Evolutionary conservation across 768 basidiomycete genomes (phyloP).

Genomic region (Rossbeevera mucosa): DNA sequence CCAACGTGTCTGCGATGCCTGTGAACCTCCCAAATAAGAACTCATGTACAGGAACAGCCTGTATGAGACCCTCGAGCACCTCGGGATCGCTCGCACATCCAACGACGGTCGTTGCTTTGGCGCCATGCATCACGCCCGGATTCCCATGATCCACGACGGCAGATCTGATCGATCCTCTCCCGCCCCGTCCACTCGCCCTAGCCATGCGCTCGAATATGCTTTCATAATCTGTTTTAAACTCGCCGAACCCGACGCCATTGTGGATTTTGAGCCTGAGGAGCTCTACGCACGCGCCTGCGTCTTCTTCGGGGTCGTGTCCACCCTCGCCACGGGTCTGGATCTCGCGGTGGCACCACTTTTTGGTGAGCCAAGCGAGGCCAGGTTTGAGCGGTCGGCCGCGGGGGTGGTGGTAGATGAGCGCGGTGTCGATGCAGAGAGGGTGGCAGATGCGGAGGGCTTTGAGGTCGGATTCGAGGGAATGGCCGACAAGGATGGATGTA

Average conservation of each 20-base stretch:
- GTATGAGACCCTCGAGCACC: conserved; percentile 64
- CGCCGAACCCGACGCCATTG: conserved; percentile 75
- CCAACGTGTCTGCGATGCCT: conserved; percentile 70
- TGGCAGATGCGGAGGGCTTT: conserved; percentile 84
- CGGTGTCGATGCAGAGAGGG: conserved; percentile 87
- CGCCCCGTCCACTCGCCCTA: conserved; percentile 44
- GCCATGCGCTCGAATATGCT: conserved; percentile 84
- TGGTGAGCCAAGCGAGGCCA: conserved; percentile 93
- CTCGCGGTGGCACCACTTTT: conserved; percentile 86
- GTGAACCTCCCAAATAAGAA: conserved; percentile 84
- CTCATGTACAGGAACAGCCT: conserved; percentile 60
- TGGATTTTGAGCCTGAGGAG: conserved; percentile 78
- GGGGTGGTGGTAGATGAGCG: conserved; percentile 86
- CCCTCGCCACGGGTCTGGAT: conserved; percentile 83
- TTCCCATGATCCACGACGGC: conserved; percentile 87
- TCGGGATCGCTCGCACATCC: conserved; percentile 77
- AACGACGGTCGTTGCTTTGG: conserved; percentile 73
- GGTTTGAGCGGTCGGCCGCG: conserved; percentile 92
- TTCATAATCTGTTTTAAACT: conserved; percentile 81
- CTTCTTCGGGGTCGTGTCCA: conserved; percentile 93
- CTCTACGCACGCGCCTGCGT: conserved; percentile 84
- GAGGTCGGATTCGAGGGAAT: conserved; percentile 94
- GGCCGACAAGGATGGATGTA: conserved; percentile 83
- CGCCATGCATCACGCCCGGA: conserved; percentile 77
- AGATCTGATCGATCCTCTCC: conserved; percentile 41